phyloP scores from a whole-genome alignment of 352 stramenopile genomes.

The Phytophthora fragariae region DNA sequence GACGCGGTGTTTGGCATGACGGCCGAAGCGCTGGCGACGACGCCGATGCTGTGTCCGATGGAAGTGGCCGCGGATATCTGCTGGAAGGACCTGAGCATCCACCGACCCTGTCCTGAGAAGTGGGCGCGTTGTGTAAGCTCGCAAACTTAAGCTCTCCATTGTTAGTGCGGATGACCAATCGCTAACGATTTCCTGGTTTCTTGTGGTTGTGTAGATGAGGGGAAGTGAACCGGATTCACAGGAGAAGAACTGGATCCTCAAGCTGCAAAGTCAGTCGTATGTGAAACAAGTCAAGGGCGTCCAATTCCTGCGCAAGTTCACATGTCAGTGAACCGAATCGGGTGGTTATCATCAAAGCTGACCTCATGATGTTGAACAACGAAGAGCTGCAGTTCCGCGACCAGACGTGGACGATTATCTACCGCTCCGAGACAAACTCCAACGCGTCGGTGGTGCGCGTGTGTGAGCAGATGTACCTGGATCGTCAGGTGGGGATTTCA shows the following conservation, averaged over 20 bases:
- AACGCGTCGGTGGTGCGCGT: conserved; percentile 26
- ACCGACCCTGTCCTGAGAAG: conserved; percentile 36
- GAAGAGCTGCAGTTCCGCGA: conserved; percentile 36
- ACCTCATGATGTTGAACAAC: conserved; percentile 31
- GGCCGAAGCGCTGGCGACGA: conserved; percentile 29
- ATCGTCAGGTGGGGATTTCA: conserved; percentile 8
- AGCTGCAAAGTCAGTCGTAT: conserved; percentile 22
- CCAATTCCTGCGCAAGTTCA: conserved; percentile 38
- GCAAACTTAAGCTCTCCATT: background rate
- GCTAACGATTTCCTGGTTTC: conserved; percentile 2
- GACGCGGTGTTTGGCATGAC: conserved; percentile 7
- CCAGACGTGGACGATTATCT: conserved; percentile 36
- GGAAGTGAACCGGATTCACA: conserved; percentile 21
- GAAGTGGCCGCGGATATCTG: conserved; percentile 21
- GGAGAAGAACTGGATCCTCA: conserved; percentile 42
- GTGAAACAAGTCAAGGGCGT: conserved; percentile 33
- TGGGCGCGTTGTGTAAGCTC: conserved; percentile 25
- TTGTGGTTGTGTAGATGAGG: conserved; percentile 18
- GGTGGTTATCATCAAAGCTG: conserved; percentile 34
- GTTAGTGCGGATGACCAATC: background rate
- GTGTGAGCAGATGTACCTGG: conserved; percentile 40
- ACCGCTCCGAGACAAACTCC: conserved; percentile 21
- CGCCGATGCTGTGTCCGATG: conserved; percentile 28
- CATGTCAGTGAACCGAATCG: conserved; percentile 36
- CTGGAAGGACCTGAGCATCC: conserved; percentile 34